Evolutionary conservation across 768 basidiomycete species (phyloP).

Genomic region (Termitomyces sp.): DNA sequence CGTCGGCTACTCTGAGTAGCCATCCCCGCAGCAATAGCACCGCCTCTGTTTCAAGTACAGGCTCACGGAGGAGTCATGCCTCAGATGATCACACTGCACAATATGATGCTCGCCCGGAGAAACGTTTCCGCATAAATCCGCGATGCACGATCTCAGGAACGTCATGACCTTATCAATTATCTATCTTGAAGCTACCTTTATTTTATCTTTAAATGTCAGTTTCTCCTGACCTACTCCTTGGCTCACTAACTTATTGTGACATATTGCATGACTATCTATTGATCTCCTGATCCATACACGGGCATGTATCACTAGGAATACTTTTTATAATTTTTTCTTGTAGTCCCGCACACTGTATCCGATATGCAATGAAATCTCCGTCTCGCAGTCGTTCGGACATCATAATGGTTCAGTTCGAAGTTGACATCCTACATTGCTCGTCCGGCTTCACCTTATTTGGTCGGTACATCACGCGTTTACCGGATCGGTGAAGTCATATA

Average conservation of each 20-base stretch:
- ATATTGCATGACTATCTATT: neutral
- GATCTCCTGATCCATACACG: neutral
- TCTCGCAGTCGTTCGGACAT: neutral
- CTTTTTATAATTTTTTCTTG: neutral
- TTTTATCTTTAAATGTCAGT: constrained; percentile 9
- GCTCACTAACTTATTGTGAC: neutral
- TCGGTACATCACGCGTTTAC: neutral
- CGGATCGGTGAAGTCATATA: neutral
- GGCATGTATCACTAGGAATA: neutral
- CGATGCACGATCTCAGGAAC: neutral
- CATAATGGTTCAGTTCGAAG: neutral
- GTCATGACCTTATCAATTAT: constrained; percentile 3
- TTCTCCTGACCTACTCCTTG: neutral
- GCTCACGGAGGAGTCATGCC: constrained; percentile 32
- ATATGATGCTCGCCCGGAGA: constrained; percentile 23
- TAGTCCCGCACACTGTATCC: neutral
- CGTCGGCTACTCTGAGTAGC: neutral
- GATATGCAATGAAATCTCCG: neutral
- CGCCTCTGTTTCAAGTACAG: constrained; percentile 34
- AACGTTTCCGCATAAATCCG: constrained; percentile 23
- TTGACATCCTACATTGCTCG: too few species aligned
- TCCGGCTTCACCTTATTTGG: neutral
- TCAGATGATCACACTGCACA: constrained; percentile 27
- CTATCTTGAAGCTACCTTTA: neutral
- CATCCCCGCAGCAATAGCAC: constrained; percentile 24